A percentile compares a stretch with the other conserved stretches of the same genome.
phyloP scores from a whole-genome alignment of 345 rosid genomes.

The Moringa oleifera region DNA sequence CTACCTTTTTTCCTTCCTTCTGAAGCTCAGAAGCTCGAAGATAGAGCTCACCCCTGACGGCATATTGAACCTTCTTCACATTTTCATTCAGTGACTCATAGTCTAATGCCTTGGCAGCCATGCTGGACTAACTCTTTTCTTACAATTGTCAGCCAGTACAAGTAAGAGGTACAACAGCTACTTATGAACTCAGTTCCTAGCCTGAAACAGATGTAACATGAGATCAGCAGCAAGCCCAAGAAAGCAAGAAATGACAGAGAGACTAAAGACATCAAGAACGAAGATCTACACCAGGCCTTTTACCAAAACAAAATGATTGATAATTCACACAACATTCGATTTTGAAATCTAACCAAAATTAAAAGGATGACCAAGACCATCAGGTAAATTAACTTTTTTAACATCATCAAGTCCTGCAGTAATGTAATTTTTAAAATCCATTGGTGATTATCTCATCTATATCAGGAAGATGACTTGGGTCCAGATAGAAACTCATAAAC shows the following conservation, averaged over 20 bases:
- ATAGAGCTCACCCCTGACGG: slow-evolving; percentile 92
- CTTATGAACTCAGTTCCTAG: background rate
- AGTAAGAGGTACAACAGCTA: background rate
- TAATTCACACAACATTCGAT: background rate
- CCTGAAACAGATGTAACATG: background rate
- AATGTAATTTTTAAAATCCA: too few species aligned
- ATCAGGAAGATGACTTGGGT: background rate
- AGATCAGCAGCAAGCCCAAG: background rate
- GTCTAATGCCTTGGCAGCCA: slow-evolving; percentile 70
- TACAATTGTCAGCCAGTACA: slow-evolving; percentile 4
- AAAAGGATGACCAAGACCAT: too few species aligned
- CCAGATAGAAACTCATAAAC: background rate
- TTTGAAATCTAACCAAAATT: too few species aligned
- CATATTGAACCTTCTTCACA: slow-evolving; percentile 94
- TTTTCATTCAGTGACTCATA: slow-evolving; percentile 76
- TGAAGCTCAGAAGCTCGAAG: slow-evolving; percentile 99
- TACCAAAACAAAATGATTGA: background rate
- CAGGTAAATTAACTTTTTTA: too few species aligned
- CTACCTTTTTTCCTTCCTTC: slow-evolving; percentile 97
- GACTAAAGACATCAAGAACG: background rate
- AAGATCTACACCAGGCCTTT: background rate
- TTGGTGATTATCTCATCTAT: background rate
- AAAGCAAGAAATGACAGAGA: background rate
- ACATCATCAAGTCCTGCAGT: too few species aligned
- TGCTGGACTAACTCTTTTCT: slow-evolving; percentile 25